Percentiles rank a stretch among this genome's conserved stretches.
These are phyloP conservation scores for Phaeotremella fagi DNA, from an alignment of 768 basidiomycete genomes.

Conservation along the genomic window DNA sequence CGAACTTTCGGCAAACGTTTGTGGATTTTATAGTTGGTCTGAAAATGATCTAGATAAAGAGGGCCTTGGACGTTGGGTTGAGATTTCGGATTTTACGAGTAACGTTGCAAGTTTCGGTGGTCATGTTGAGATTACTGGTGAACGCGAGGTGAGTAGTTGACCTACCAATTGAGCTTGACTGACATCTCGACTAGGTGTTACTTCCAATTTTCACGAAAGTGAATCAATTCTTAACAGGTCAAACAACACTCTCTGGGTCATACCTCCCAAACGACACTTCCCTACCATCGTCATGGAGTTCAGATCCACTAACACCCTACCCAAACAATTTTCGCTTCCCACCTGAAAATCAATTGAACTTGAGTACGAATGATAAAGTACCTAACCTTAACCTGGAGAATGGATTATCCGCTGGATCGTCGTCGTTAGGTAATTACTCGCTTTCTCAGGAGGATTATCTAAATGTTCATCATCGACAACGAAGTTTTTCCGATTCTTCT, in stretches of 20 bases:
- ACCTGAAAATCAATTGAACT: no score
- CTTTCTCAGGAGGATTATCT: no score
- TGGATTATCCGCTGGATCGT: no score
- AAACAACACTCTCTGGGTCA: background rate
- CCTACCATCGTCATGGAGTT: background rate
- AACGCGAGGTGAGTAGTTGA: slow-evolving; percentile 18
- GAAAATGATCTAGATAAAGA: background rate
- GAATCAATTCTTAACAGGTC: slow-evolving; percentile 7
- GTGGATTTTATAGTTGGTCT: slow-evolving; percentile 21
- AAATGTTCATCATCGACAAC: background rate
- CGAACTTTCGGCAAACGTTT: slow-evolving; percentile 6
- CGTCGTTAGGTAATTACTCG: no score
- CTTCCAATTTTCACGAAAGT: slow-evolving; percentile 18
- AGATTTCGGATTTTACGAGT: slow-evolving; percentile 29
- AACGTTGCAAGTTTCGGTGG: slow-evolving; percentile 27
- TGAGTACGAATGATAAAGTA: no score
- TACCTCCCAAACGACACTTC: background rate
- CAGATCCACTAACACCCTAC: background rate
- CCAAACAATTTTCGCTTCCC: background rate
- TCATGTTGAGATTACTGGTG: slow-evolving; percentile 29
- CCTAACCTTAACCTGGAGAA: no score
- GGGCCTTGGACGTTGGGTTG: slow-evolving; percentile 9
- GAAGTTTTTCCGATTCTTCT: background rate
- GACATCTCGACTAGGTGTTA: slow-evolving; percentile 17
- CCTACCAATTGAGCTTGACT: no score